Base-by-base conservation (phyloP, 495 filamentous ascomycete genomes). In the Daldinia vernicosa region DNA sequence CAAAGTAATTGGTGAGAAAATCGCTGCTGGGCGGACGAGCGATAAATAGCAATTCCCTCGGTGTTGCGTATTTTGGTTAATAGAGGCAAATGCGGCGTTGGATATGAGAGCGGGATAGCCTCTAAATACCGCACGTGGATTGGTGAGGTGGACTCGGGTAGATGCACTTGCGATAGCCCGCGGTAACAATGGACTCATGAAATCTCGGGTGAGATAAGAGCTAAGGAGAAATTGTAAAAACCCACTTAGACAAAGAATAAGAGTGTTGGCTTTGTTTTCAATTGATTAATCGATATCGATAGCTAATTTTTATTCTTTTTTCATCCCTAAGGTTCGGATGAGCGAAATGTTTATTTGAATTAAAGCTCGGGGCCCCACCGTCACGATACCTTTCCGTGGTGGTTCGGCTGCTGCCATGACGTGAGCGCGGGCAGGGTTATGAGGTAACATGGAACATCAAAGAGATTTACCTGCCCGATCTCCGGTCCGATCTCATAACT, bases 111-210 rank as follows among this genome's bases (percentile, higher is more conserved):
- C 26, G 52, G 61, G 33, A 62, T 54, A 59, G 50, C 47, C 51
- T 73, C 61, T 73, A 69, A 69, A 73, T 73, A 64, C 33, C 65
- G 70, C 70, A 69, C 70, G 65, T 68, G 70, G 65, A n/a, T 45
- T 69, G 50, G 61, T 63, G 56, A 60, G 32, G 8, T 30, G 33
- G 43, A 62, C 14, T 51, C 50, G 66, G 56, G 45, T 32, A 24
- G 56, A 66, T 73, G 52, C 52, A 43, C 33, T 66, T 69, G 66
- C 55, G 60, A 68, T 51, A 32, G 57, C 62, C 56, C 56, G 65
- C 56, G 39, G 51, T 9, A 66, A 35, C 30, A 58, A 66, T 19
- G 57, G 37, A 69, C 55, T 73, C 70, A 73, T 73, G 61, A 69
- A 69, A 66, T 59, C 35, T 19, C 19, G n/a, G 39, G n/a, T 24